Conservation (phyloP, 2,329 filamentous ascomycete genomes). For the Fusarium keratoplasticum region DNA sequence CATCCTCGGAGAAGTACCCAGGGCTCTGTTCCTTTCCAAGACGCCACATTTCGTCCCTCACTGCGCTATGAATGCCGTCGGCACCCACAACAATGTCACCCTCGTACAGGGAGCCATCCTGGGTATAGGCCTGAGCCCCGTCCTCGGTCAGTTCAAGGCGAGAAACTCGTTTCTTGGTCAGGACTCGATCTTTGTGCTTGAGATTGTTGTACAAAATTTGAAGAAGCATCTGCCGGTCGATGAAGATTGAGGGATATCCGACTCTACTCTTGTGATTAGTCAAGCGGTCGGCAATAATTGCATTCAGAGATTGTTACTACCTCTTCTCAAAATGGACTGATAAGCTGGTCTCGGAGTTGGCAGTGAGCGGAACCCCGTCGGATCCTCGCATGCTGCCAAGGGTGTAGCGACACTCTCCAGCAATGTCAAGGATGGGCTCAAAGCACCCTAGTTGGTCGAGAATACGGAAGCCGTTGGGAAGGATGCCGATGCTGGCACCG, state of each 20-base stretch:
- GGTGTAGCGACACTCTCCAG: background rate
- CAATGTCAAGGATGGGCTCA: background rate
- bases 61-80: slow-evolving; percentile 18
- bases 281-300: background rate
- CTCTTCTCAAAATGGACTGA: background rate
- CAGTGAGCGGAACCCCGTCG: slow-evolving; percentile 49
- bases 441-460: slow-evolving; percentile 58
- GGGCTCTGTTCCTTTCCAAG: background rate
- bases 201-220: background rate
- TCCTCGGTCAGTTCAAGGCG: background rate
- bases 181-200: background rate
- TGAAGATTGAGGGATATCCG: slow-evolving; percentile 1
- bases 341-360: background rate
- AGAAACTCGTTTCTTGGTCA: background rate
- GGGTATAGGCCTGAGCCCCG: background rate
- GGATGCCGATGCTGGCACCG: slow-evolving; percentile 61
- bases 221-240: slow-evolving; percentile 3
- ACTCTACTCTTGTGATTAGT: background rate
- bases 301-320: background rate
- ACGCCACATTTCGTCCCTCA: background rate
- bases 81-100: background rate
- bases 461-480: slow-evolving; percentile 57
- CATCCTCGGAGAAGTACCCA: background rate
- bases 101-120: background rate
- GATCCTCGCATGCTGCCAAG: slow-evolving; percentile 25